Base-by-base conservation (phyloP, 1,139 yeast species). In the Diutina rugosa region DNA sequence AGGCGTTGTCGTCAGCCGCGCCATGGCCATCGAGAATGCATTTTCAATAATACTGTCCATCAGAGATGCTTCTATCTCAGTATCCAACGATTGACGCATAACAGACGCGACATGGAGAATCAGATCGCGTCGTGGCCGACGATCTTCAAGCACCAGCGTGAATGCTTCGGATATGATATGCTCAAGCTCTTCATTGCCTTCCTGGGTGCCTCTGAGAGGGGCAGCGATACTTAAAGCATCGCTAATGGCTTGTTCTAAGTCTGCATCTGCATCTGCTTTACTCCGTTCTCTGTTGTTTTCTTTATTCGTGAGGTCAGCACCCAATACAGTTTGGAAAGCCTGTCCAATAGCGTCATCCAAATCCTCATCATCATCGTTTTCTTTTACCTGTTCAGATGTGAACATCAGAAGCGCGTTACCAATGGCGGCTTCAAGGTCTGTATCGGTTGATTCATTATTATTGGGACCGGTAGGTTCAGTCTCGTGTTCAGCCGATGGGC, bases 301-400 rank as follows among this genome's bases (percentile, higher is more conserved):
- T 14, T 44, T 44, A 14, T 21, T n/a, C 4, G 35, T 10, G 12
- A 9, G 6, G 14, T 49, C 30, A 14, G 44, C 28, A 30, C 41
- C 41, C 30, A 55, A 56, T 9, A 62, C 58, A 3, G 61, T 53
- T 46, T 60, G 59, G 49, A 64, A 63, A 0, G 69, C 69, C 45
- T 63, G 65, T 3, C 68, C 68, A 44, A 66, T 67, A 28, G 68
- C 69, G 38, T 59, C 63, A 44, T 69, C 69, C n/a, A 70, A 63
- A 56, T 67, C 65, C 16, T 61, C 55, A 45, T 68, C 71, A 41
- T 62, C 66, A 12, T 52, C 55, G 26, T 55, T 59, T 30, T 54
- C 54, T 6, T 46, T 41, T 9, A 44, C 56, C 41, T 55, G 56
- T 18, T 55, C 14, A 1, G 28, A 21, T 4, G 53, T n/a, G n/a